phyloP scores from a whole-genome alignment of 345 rosid genomes.

The Acer saccharum region DNA sequence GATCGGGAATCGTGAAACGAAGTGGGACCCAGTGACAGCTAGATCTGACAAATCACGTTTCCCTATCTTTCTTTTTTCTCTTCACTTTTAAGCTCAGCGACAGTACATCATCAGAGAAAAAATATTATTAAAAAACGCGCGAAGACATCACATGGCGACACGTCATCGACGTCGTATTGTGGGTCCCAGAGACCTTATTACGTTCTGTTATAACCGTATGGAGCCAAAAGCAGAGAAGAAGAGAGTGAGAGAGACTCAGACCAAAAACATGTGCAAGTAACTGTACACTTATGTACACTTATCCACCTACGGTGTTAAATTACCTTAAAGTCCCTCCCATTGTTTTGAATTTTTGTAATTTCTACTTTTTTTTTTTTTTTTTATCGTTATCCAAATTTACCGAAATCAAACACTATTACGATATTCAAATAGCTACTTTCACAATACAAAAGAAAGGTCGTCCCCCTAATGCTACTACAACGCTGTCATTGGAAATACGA shows the following conservation, averaged over 20 bases:
- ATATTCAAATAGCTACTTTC: too few relatives aligned
- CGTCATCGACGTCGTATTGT: constrained; percentile 3
- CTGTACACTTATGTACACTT: too few relatives aligned
- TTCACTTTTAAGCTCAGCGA: not conserved
- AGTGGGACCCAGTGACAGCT: constrained; percentile 33
- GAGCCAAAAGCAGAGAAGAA: not conserved
- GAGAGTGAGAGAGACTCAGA: not conserved
- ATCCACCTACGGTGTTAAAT: too few relatives aligned
- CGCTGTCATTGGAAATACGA: too few relatives aligned
- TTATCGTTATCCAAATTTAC: too few relatives aligned
- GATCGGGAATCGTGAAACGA: constrained; percentile 17
- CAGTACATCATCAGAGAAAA: not conserved
- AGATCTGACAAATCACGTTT: constrained; percentile 33
- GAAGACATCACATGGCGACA: constrained; percentile 8
- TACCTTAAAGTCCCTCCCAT: too few relatives aligned
- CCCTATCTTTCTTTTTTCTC: not conserved
- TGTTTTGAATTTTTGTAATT: too few relatives aligned
- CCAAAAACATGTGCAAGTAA: not conserved
- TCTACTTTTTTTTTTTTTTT: too few relatives aligned
- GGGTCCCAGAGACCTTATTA: constrained; percentile 18
- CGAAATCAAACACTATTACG: too few relatives aligned
- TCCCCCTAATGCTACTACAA: too few relatives aligned
- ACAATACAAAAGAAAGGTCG: too few relatives aligned
- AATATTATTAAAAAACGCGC: not conserved
- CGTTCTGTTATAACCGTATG: constrained; percentile 1